Evolutionary conservation across 192 early-diverging fungal species (phyloP).

Genomic region (Dissophora ornata): DNA sequence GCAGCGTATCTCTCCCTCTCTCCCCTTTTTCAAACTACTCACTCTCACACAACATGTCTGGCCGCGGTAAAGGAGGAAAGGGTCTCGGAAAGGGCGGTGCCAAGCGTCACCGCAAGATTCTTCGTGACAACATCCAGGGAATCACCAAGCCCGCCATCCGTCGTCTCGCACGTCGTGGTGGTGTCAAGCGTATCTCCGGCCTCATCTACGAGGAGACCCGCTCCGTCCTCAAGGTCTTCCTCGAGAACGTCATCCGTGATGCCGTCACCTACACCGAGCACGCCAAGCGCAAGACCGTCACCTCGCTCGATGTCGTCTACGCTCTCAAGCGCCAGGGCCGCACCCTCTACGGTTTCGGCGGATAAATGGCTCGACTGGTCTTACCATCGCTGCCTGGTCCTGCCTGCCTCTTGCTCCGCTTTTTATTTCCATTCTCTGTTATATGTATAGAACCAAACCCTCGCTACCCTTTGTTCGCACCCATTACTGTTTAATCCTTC

Average conservation of each 20-base stretch:
- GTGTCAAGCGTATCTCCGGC: conserved; percentile 99
- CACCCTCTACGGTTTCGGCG: conserved; percentile 81
- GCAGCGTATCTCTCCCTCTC: conserved; percentile 8
- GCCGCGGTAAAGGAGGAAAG: conserved; percentile 99
- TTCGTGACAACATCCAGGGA: conserved; percentile 96
- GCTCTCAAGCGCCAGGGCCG: conserved; percentile 97
- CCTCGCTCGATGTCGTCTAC: conserved; percentile 98
- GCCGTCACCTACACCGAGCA: conserved; percentile 77
- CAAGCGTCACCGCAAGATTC: conserved; percentile 99
- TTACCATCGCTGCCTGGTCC: not conserved
- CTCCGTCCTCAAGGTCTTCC: conserved; percentile 96
- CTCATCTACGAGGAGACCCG: conserved; percentile 99
- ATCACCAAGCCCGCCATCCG: conserved; percentile 98
- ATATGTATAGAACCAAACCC: conserved; percentile 31
- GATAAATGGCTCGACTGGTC: conserved; percentile 47
- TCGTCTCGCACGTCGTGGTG: conserved; percentile 98
- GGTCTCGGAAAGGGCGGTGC: conserved; percentile 99
- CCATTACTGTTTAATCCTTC: conserved; percentile 12
- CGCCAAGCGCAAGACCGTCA: conserved; percentile 99
- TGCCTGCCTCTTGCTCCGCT: not conserved
- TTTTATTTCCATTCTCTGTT: not conserved
- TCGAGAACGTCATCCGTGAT: conserved; percentile 98
- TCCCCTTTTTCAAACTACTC: conserved; percentile 4
- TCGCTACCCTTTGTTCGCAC: not conserved
- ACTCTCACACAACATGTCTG: conserved; percentile 77